Evolutionary conservation across 352 stramenopile genomes (phyloP), one percentile per base, ranked within the genome.

Genomic region (Globisporangium iwayamae): DNA sequence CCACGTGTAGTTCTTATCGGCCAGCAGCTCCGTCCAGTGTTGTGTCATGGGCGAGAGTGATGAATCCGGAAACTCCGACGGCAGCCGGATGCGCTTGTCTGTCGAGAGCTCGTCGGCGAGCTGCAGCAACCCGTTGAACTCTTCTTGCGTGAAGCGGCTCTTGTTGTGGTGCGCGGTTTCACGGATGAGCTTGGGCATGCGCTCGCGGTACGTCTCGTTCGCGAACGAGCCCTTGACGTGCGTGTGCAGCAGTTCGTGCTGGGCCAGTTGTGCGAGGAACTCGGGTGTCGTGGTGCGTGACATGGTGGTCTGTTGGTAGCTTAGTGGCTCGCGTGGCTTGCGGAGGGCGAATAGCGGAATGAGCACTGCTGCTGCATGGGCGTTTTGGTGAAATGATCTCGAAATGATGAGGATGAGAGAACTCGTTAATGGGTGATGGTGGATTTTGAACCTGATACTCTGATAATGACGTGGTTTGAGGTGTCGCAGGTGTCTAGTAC

Each of bases 221-320:
- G 83, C 73, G 55, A 91, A 90, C 14, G 80, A 83, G 62, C 78
- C 80, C 6, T 70, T 59, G 48, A 80, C 73, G 64, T 81, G 74
- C 14, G 78, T 75, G 51, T 69, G 77, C 51, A 92, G 56, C 20
- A 89, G 65, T 50, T 91, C 80, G 57, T 91, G 91, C 57, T 90
- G 72, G 61, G 70, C 47, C 18, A 87, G 62, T 7, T 62, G 66
- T 18, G 60, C 60, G 65, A 84, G 72, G 70, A 89, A 89, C 52
- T 77, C 67, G 45, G 73, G 45, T 0, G 76, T 79, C 53, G 62
- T 75, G 58, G 30, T 45, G 30, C 62, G 46, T 30, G 36, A 34
- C 47, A 48, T 57, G 16, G 16, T 25, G 50, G 48, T 13, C 22
- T 38, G 48, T 54, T 20, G 10, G 4, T 53, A 20, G 50, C 28